phyloP scores from a whole-genome alignment of 441 rosid genomes.

The Erodium moschatum region DNA sequence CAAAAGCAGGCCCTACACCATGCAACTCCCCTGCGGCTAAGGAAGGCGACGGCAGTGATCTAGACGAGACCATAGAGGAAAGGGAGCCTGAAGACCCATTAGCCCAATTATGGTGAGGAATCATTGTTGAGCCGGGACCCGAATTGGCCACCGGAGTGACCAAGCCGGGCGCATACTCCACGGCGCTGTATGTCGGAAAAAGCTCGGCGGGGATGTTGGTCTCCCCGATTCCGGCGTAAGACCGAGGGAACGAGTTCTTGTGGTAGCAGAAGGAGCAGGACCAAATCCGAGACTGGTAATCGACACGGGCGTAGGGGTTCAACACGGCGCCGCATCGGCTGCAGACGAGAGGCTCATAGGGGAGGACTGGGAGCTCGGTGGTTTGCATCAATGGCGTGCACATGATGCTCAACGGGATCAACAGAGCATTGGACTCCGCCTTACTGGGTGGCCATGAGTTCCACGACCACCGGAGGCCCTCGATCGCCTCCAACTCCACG shows the following conservation, averaged over 20 bases:
- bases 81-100: slow-evolving; percentile 35
- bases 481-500: slow-evolving; percentile 73
- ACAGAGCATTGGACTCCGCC: slow-evolving; percentile 43
- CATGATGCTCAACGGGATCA: slow-evolving; percentile 65
- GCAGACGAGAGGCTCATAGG: slow-evolving; percentile 69
- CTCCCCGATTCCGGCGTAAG: slow-evolving; percentile 61
- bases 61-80: slow-evolving; percentile 29
- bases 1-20: slow-evolving; percentile 62
- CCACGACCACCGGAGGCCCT: slow-evolving; percentile 90
- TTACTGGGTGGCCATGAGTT: slow-evolving; percentile 80
- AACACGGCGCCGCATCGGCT: slow-evolving; percentile 54
- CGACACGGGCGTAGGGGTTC: slow-evolving; percentile 80
- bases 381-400: slow-evolving; percentile 68
- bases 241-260: slow-evolving; percentile 56
- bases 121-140: background rate
- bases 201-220: slow-evolving; percentile 90
- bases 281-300: slow-evolving; percentile 78
- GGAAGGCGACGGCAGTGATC: slow-evolving; percentile 18
- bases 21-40: slow-evolving; percentile 20
- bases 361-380: slow-evolving; percentile 73
- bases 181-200: slow-evolving; percentile 81
- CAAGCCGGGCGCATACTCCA: slow-evolving; percentile 38
- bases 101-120: background rate
- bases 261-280: slow-evolving; percentile 65
- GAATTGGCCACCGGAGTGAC: background rate